phyloP scores from a whole-genome alignment of 2,329 filamentous ascomycete genomes.

The Sporothrix schenckii region DNA sequence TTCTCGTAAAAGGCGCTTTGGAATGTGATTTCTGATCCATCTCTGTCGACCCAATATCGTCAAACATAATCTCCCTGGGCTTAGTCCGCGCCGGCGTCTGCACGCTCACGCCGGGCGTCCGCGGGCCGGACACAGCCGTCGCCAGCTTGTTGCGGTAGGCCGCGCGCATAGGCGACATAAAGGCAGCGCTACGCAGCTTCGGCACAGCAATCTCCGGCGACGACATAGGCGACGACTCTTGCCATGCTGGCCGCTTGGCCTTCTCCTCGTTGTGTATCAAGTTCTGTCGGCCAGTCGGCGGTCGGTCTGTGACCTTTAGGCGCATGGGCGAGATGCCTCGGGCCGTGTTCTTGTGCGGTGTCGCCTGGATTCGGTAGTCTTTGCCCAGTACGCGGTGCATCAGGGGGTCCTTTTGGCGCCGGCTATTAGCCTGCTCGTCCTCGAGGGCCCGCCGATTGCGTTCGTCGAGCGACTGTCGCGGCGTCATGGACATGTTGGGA shows the following conservation, averaged over 20 bases:
- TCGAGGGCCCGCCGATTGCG: conserved; percentile 49
- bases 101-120: conserved; percentile 83
- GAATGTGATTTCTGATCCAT: background rate
- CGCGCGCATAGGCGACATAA: conserved; percentile 69
- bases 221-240: conserved; percentile 63
- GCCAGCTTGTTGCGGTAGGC: conserved; percentile 49
- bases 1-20: background rate
- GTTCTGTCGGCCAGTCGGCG: conserved; percentile 33
- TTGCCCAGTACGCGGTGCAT: conserved; percentile 93
- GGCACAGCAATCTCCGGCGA: conserved; percentile 80
- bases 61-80: conserved; percentile 50
- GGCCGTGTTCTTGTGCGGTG: conserved; percentile 66
- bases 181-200: conserved; percentile 81
- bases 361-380: conserved; percentile 91
- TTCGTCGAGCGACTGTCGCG: conserved; percentile 57
- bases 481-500: conserved; percentile 66
- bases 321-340: conserved; percentile 53
- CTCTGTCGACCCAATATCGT: conserved; percentile 29
- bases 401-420: conserved; percentile 68
- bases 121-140: conserved; percentile 53
- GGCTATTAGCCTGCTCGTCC: conserved; percentile 39
- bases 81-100: conserved; percentile 68
- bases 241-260: conserved; percentile 45
- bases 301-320: conserved; percentile 43
- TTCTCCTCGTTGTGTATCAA: conserved; percentile 33